These are phyloP conservation scores for Pythium aquatile DNA, from an alignment of 352 stramenopile species.

Conservation along the genomic window DNA sequence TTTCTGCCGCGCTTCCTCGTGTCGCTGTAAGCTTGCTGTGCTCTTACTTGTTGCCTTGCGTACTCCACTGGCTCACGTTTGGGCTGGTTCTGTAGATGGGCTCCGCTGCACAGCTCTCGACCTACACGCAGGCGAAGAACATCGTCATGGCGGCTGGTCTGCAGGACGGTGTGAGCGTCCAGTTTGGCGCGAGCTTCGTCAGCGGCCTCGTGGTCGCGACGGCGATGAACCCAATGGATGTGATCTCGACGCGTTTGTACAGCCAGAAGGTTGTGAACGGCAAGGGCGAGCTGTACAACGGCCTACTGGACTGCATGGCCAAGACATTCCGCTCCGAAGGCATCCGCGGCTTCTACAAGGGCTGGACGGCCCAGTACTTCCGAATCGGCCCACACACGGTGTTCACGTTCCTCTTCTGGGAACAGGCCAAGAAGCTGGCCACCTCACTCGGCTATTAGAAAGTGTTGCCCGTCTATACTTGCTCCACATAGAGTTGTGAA, in stretches of 20 bases:
- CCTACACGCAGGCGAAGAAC: slow-evolving; percentile 84
- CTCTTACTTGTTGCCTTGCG: too few relatives aligned
- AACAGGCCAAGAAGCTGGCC: slow-evolving; percentile 75
- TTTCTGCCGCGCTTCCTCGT: slow-evolving; percentile 70
- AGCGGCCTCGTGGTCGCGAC: slow-evolving; percentile 79
- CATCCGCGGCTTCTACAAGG: slow-evolving; percentile 84
- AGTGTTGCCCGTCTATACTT: not conserved
- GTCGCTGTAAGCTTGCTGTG: slow-evolving; percentile 49
- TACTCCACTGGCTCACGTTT: not conserved
- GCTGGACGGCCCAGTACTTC: slow-evolving; percentile 86
- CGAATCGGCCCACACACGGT: slow-evolving; percentile 83
- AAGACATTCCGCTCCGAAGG: slow-evolving; percentile 83
- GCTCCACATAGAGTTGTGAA: slow-evolving; percentile 2
- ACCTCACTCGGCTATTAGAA: slow-evolving; percentile 60
- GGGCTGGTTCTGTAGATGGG: slow-evolving; percentile 51
- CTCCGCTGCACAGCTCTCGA: slow-evolving; percentile 78
- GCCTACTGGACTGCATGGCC: slow-evolving; percentile 68
- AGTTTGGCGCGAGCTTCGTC: slow-evolving; percentile 81
- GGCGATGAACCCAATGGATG: slow-evolving; percentile 88
- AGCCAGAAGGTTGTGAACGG: slow-evolving; percentile 86
- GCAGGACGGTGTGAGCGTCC: slow-evolving; percentile 69
- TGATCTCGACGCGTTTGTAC: slow-evolving; percentile 86
- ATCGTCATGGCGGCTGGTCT: slow-evolving; percentile 72
- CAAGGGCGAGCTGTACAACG: slow-evolving; percentile 78
- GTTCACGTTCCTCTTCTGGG: slow-evolving; percentile 88